Conservation (phyloP, 179 eudicot species). For the Camellia oleifera region DNA sequence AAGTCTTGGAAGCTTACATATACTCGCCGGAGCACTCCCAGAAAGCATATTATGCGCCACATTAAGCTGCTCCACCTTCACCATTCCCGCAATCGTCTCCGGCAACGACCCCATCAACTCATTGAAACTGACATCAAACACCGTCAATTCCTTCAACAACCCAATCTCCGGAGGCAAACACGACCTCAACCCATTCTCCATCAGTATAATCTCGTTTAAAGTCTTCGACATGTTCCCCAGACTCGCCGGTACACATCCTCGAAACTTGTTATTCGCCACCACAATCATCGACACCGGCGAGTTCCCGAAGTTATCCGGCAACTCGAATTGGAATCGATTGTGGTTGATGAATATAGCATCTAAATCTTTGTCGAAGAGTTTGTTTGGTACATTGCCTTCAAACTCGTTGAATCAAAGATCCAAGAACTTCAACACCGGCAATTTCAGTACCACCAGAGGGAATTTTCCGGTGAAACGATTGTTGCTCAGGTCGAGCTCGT, state of each 20-base stretch:
- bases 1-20: constrained; percentile 10
- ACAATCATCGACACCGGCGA: constrained; percentile 17
- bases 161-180: constrained; percentile 16
- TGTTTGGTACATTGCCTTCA: constrained; percentile 11
- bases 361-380: neutral
- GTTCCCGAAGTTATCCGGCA: constrained; percentile 16
- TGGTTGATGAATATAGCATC: constrained; percentile 14
- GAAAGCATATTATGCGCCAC: constrained; percentile 10
- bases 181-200: neutral
- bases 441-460: neutral
- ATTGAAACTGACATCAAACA: constrained; percentile 17
- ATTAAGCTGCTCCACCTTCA: constrained; percentile 12
- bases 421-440: constrained; percentile 5
- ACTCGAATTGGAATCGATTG: constrained; percentile 1
- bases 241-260: constrained; percentile 13
- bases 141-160: constrained; percentile 5
- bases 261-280: constrained; percentile 8
- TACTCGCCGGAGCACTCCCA: constrained; percentile 8
- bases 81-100: constrained; percentile 13
- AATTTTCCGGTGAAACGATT: constrained; percentile 16
- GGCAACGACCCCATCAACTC: constrained; percentile 14
- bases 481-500: constrained; percentile 31
- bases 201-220: constrained; percentile 13
- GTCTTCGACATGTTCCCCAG: constrained; percentile 11
- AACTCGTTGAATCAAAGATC: constrained; percentile 15